These are phyloP conservation scores for Cicer cuneatum DNA, from an alignment of 306 rosid species.

Conservation along the genomic window DNA sequence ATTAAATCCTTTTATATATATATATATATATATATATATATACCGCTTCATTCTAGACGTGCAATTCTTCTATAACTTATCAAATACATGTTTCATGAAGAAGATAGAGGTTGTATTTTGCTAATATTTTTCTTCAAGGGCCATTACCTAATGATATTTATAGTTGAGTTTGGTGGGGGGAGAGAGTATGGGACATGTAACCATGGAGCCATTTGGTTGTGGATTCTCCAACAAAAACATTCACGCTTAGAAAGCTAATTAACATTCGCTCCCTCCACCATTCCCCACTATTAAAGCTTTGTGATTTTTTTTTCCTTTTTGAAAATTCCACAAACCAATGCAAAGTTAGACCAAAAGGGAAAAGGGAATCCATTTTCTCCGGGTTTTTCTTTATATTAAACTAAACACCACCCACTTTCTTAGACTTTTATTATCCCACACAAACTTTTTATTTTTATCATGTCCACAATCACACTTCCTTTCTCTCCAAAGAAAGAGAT, in stretches of 20 bases:
- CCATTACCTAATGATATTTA: slow-evolving; percentile 22
- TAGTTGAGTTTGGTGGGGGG: slow-evolving; percentile 53
- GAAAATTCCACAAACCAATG: slow-evolving; percentile 47
- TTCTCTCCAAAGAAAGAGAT: slow-evolving; percentile 33
- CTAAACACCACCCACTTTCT: slow-evolving; percentile 62
- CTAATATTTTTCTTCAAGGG: background rate
- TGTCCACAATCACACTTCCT: slow-evolving; percentile 36
- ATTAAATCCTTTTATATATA: too few species aligned
- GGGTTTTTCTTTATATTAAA: slow-evolving; percentile 41
- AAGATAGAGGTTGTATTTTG: background rate
- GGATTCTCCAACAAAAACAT: slow-evolving; percentile 89
- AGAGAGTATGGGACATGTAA: slow-evolving; percentile 64
- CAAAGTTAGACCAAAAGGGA: slow-evolving; percentile 47
- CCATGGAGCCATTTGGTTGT: slow-evolving; percentile 93
- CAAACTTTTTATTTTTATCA: slow-evolving; percentile 36
- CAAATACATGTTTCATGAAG: background rate
- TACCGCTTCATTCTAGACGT: too few species aligned
- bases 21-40: too few species aligned
- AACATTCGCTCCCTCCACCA: slow-evolving; percentile 61
- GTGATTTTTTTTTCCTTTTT: slow-evolving; percentile 32
- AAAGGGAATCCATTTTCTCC: slow-evolving; percentile 53
- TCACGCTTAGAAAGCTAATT: slow-evolving; percentile 79
- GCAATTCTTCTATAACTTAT: background rate
- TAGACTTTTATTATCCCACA: slow-evolving; percentile 60
- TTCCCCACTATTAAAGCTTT: slow-evolving; percentile 53